Evolutionary conservation across 371 early-diverging fungal genomes (phyloP).

Genomic region (Capillidium heterosporum): DNA sequence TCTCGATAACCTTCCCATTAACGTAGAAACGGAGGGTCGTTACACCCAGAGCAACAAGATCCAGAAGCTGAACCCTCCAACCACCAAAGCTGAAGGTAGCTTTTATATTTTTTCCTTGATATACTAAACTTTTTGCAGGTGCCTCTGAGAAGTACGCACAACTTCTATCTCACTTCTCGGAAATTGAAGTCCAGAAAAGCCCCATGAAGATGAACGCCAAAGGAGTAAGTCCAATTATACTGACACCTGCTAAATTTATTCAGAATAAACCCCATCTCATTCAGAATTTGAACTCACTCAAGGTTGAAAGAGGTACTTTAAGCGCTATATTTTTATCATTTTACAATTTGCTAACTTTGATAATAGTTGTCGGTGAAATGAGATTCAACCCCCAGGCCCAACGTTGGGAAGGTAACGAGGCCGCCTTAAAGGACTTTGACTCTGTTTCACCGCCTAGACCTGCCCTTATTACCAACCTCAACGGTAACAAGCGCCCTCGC

Average conservation of each 20-base stretch:
- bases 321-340: not conserved
- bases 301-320: slow-evolving; percentile 1
- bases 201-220: not conserved
- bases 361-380: slow-evolving; percentile 3
- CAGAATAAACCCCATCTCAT: slow-evolving; percentile 3
- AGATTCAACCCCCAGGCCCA: slow-evolving; percentile 2
- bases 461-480: slow-evolving; percentile 7
- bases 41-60: not conserved
- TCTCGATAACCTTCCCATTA: slow-evolving; percentile 5
- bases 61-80: not conserved
- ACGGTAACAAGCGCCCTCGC: slow-evolving; percentile 3
- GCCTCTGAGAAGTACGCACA: not conserved
- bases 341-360: not conserved
- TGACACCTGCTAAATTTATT: not conserved
- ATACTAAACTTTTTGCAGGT: not conserved
- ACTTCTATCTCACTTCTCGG: slow-evolving; percentile 5
- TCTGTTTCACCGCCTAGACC: slow-evolving; percentile 3
- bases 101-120: not conserved
- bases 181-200: slow-evolving; percentile 1
- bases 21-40: not conserved
- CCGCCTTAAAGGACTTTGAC: slow-evolving; percentile 4
- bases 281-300: slow-evolving; percentile 5
- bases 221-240: not conserved
- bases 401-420: slow-evolving; percentile 4
- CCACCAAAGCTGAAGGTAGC: not conserved